Evolutionary conservation across 352 stramenopile genomes (phyloP).

Genomic region (Halophytophthora batemanensis): DNA sequence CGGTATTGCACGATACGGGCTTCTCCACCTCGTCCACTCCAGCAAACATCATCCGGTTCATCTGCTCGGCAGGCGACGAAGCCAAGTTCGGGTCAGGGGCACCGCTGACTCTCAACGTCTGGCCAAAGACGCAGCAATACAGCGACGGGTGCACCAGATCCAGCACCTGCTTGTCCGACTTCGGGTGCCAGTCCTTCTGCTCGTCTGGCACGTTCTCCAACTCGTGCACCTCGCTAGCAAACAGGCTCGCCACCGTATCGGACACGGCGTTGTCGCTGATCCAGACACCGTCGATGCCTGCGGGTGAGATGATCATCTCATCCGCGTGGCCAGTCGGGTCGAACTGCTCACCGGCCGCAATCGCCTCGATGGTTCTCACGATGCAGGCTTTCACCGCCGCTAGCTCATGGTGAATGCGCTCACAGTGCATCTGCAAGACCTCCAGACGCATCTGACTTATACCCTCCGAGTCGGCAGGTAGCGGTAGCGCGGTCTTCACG

Average conservation of each 20-base stretch:
- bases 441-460: slow-evolving; percentile 4
- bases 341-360: slow-evolving; percentile 10
- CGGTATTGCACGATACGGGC: slow-evolving; percentile 1
- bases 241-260: slow-evolving; percentile 20
- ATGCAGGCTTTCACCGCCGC: slow-evolving; percentile 11
- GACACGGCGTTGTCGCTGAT: slow-evolving; percentile 32
- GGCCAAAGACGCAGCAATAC: slow-evolving; percentile 48
- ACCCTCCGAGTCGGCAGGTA: neutral
- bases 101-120: slow-evolving; percentile 15
- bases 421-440: slow-evolving; percentile 17
- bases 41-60: slow-evolving; percentile 28
- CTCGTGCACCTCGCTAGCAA: slow-evolving; percentile 18
- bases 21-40: slow-evolving; percentile 12
- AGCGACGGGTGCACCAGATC: slow-evolving; percentile 62
- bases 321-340: neutral
- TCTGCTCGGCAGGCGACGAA: slow-evolving; percentile 18
- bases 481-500: slow-evolving; percentile 9
- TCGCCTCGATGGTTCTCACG: slow-evolving; percentile 4
- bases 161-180: slow-evolving; percentile 45
- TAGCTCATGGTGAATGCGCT: slow-evolving; percentile 15
- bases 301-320: slow-evolving; percentile 21
- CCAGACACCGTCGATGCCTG: slow-evolving; percentile 31
- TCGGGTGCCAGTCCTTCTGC: slow-evolving; percentile 56
- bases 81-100: neutral
- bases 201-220: slow-evolving; percentile 39